A percentile compares a stretch with the other conserved stretches of the same genome.
These are phyloP conservation scores for Hemileia vastatrix DNA, from an alignment of 1,284 basidiomycete species.

Conservation along the genomic window DNA sequence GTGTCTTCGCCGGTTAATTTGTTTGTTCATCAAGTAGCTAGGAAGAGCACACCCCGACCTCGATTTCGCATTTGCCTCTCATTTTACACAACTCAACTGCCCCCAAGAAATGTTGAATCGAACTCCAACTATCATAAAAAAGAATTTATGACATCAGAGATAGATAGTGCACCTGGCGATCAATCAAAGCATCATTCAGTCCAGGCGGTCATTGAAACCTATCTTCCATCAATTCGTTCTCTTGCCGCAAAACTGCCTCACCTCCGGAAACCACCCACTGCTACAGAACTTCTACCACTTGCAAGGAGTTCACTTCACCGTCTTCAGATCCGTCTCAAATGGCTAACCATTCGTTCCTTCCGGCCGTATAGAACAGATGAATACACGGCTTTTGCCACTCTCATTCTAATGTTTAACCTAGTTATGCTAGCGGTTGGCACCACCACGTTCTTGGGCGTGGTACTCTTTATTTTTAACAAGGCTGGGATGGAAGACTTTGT, in stretches of 20 bases:
- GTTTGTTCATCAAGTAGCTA: no score
- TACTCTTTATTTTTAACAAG: slow-evolving; percentile 81
- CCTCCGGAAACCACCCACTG: slow-evolving; percentile 29
- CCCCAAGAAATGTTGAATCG: no score
- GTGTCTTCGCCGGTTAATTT: no score
- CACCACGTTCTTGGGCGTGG: slow-evolving; percentile 88
- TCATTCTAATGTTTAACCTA: slow-evolving; percentile 87
- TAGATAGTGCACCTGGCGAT: no score
- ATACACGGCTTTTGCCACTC: slow-evolving; percentile 88
- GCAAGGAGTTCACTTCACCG: slow-evolving; percentile 84
- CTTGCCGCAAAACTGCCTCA: slow-evolving; percentile 20
- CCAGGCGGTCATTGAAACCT: slow-evolving; percentile 17
- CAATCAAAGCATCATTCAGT: no score
- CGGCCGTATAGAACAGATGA: slow-evolving; percentile 93
- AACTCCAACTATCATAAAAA: no score
- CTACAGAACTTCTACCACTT: slow-evolving; percentile 65
- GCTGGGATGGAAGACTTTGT: slow-evolving; percentile 85
- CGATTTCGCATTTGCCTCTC: no score
- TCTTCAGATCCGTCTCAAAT: slow-evolving; percentile 83
- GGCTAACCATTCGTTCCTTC: slow-evolving; percentile 94
- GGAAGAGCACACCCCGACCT: no score
- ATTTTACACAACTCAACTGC: no score
- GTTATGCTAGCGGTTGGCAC: slow-evolving; percentile 90
- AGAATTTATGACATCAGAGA: no score
- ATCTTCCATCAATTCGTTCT: slow-evolving; percentile 19